phyloP scores from a whole-genome alignment of 2,329 filamentous ascomycete genomes.

The Blumeria hordei region DNA sequence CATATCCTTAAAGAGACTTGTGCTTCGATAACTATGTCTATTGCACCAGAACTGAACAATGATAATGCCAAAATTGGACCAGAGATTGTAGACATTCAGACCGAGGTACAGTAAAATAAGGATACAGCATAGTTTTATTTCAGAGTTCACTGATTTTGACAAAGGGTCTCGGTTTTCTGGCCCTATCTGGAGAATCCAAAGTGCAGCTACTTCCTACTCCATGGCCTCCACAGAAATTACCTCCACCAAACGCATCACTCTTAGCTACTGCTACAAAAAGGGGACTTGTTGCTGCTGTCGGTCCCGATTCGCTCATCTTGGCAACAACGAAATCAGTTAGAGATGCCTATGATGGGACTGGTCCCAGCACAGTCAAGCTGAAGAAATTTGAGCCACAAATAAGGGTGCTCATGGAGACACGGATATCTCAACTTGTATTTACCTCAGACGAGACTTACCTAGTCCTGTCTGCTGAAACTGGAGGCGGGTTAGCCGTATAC shows the following conservation, averaged over 20 bases:
- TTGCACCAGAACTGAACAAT: too few relatives aligned
- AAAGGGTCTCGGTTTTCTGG: slow-evolving; percentile 56
- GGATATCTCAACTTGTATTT: slow-evolving; percentile 74
- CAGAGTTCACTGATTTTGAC: slow-evolving; percentile 3
- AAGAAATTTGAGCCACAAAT: slow-evolving; percentile 50
- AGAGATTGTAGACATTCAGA: slow-evolving; percentile 55
- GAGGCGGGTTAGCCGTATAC: slow-evolving; percentile 66
- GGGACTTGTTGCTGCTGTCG: slow-evolving; percentile 68
- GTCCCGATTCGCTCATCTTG: slow-evolving; percentile 55
- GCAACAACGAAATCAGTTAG: slow-evolving; percentile 56
- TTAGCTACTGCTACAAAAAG: slow-evolving; percentile 59
- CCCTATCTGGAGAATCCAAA: slow-evolving; percentile 58
- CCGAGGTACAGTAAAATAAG: slow-evolving; percentile 37
- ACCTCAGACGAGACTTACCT: slow-evolving; percentile 73
- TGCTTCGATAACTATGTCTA: too few relatives aligned
- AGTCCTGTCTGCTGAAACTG: slow-evolving; percentile 57
- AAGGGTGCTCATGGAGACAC: slow-evolving; percentile 44
- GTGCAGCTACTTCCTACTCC: slow-evolving; percentile 51
- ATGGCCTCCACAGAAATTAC: slow-evolving; percentile 43
- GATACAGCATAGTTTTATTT: slow-evolving; percentile 5
- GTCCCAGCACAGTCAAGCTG: slow-evolving; percentile 36
- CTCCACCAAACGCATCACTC: slow-evolving; percentile 56
- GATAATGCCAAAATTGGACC: slow-evolving; percentile 26
- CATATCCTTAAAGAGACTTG: too few relatives aligned
- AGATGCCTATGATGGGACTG: slow-evolving; percentile 41